Percentiles rank a stretch among this genome's conserved stretches.
Evolutionary conservation across 805 yeast genomes (phyloP).

Genomic region (Monosporozyma siamensis): DNA sequence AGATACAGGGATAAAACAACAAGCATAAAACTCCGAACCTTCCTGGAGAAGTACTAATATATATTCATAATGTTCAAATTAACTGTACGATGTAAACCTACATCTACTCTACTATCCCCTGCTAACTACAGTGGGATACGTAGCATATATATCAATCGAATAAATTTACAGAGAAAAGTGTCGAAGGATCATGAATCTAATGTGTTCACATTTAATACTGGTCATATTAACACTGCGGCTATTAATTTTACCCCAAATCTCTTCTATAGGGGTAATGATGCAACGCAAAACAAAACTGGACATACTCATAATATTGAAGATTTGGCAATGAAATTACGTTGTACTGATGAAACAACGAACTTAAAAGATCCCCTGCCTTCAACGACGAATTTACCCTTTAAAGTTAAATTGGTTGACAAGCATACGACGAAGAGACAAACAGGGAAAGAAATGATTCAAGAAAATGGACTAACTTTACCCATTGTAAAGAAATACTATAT

Average conservation of each 20-base stretch:
- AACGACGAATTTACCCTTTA: slow-evolving; percentile 37
- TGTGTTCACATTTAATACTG: not conserved
- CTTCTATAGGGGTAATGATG: not conserved
- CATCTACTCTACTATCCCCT: too few relatives aligned
- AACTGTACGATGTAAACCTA: too few relatives aligned
- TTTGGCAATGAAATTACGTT: slow-evolving; percentile 22
- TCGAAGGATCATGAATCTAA: not conserved
- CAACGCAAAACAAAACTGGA: too few relatives aligned
- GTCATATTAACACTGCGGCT: slow-evolving; percentile 29
- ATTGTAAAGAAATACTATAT: slow-evolving; percentile 33
- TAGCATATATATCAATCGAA: too few relatives aligned
- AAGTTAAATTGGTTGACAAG: slow-evolving; percentile 38
- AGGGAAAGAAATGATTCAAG: not conserved
- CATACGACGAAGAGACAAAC: slow-evolving; percentile 3
- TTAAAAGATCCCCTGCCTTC: not conserved
- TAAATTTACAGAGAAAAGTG: not conserved
- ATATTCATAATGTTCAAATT: too few relatives aligned
- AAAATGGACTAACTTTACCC: slow-evolving; percentile 5
- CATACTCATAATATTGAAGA: slow-evolving; percentile 2
- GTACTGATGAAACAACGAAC: slow-evolving; percentile 26
- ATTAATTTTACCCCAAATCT: slow-evolving; percentile 33
- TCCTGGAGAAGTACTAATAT: too few relatives aligned
- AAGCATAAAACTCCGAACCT: too few relatives aligned
- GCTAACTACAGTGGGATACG: too few relatives aligned
- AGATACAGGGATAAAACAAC: too few relatives aligned